Percentiles rank a stretch among this genome's conserved stretches.
Evolutionary conservation across 2,329 filamentous ascomycete species (phyloP).

Genomic region (Fusarium annulatum): DNA sequence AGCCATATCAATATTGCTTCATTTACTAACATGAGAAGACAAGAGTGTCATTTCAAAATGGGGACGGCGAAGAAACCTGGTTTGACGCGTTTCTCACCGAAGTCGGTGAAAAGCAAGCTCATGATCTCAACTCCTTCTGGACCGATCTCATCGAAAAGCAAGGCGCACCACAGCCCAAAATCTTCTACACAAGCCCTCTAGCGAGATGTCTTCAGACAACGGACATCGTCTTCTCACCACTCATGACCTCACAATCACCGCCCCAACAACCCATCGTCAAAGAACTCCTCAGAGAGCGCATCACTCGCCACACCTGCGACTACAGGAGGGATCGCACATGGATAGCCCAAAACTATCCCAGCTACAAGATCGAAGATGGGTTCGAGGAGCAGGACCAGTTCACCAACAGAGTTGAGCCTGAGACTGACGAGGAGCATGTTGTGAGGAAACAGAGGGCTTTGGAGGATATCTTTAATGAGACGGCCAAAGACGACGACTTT

Average conservation of each 20-base stretch:
- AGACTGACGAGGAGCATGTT: constrained; percentile 61
- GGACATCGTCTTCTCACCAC: constrained; percentile 59
- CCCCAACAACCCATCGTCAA: constrained; percentile 65
- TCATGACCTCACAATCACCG: constrained; percentile 51
- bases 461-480: constrained; percentile 58
- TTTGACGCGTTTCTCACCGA: constrained; percentile 62
- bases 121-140: constrained; percentile 64
- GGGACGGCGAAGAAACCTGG: constrained; percentile 53
- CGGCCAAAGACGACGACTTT: constrained; percentile 51
- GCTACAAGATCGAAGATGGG: constrained; percentile 62
- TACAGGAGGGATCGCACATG: constrained; percentile 60
- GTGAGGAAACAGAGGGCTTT: constrained; percentile 55
- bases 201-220: constrained; percentile 69
- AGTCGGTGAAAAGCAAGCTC: constrained; percentile 64
- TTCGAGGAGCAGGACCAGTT: constrained; percentile 67
- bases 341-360: constrained; percentile 62
- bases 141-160: constrained; percentile 54
- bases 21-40: constrained; percentile 35
- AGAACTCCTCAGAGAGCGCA: constrained; percentile 68
- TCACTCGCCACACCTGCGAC: constrained; percentile 72
- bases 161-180: constrained; percentile 63
- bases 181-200: constrained; percentile 68
- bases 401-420: constrained; percentile 60
- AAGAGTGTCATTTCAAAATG: constrained; percentile 54
- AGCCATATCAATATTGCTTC: fast-evolving